Evolutionary conservation across 2,329 filamentous ascomycete genomes (phyloP), one percentile per base, ranked within the genome.

Genomic region (Aspergillus phoenicis): DNA sequence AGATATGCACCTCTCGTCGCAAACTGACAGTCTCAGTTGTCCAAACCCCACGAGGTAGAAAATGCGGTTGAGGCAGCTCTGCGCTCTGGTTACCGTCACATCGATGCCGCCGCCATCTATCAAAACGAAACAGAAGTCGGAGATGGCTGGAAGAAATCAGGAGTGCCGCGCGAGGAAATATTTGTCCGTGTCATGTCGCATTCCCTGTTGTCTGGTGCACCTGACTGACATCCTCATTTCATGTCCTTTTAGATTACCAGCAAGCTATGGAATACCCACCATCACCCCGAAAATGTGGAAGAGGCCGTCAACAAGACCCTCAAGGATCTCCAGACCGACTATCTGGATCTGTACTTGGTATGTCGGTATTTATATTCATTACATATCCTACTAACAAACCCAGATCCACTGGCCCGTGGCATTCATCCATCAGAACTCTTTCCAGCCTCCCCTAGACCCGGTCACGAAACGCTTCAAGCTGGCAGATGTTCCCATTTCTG

Each of bases 261-360:
- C 66, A 87, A 87, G 72, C 75, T 87, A 7, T 87, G 84, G 84
- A 85, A 86, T 70, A 84, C 78, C 11, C 76, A 82, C 43, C 83
- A 85, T 66, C 73, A 77, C 56, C 77, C 80, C 1, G 75, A 82
- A 41, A 76, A 84, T 60, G 79, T 85, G 38, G 81, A 82, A 66
- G 73, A 76, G 56, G 82, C 78, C 2, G 71, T 85, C 17, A 75
- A 84, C 63, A 76, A 78, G 66, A 82, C 81, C 0, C 73, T 85
- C 41, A 71, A 77, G 59, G 81, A 84, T 59, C 75, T 86, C 10
- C 77, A 80, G 41, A 80, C 80, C 0, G 81, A 83, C 62, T 85
- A 85, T 63, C 70, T 85, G 43, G 84, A 85, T 62, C 71, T 85
- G 2, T 85, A 82, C 67, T 73, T 84, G 47, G 76, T 82, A 62